Conservation (phyloP, 75 land plant species). For the Pinus albicaulis region DNA sequence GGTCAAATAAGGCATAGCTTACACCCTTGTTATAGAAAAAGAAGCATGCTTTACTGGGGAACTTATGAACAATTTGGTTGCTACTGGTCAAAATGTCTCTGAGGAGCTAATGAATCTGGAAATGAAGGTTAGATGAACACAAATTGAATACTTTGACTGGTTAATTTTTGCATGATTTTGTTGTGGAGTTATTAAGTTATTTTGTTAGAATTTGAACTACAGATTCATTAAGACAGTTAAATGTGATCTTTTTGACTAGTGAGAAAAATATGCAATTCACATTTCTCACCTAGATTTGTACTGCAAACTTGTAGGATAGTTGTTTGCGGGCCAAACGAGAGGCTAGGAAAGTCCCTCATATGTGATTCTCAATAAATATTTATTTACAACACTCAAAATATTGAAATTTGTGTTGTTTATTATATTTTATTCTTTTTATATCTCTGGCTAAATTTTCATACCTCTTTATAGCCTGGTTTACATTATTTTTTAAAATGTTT, state of each 20-base stretch:
- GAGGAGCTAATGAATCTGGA: conserved; percentile 91
- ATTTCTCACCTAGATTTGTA: not conserved
- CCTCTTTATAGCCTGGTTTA: not conserved
- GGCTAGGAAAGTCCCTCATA: conserved; percentile 69
- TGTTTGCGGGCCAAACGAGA: conserved; percentile 92
- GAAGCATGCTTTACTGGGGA: conserved; percentile 98
- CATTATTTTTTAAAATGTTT: not conserved
- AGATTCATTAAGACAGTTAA: not conserved
- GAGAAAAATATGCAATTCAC: not conserved
- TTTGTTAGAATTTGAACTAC: not conserved
- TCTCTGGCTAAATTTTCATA: not conserved
- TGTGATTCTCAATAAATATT: conserved; percentile 3
- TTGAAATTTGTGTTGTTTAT: not conserved
- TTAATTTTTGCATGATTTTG: not conserved
- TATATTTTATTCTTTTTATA: not conserved
- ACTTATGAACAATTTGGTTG: conserved; percentile 84
- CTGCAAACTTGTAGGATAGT: conserved; percentile 66
- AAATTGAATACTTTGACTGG: not conserved
- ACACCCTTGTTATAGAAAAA: conserved; percentile 87
- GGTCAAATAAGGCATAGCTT: conserved; percentile 94
- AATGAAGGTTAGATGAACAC: conserved; percentile 76
- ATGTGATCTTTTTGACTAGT: not conserved
- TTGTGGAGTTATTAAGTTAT: not conserved
- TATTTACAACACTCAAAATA: not conserved
- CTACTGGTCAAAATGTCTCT: conserved; percentile 93